Conservation (phyloP, 768 basidiomycete species). For the Crucibulum laeve region DNA sequence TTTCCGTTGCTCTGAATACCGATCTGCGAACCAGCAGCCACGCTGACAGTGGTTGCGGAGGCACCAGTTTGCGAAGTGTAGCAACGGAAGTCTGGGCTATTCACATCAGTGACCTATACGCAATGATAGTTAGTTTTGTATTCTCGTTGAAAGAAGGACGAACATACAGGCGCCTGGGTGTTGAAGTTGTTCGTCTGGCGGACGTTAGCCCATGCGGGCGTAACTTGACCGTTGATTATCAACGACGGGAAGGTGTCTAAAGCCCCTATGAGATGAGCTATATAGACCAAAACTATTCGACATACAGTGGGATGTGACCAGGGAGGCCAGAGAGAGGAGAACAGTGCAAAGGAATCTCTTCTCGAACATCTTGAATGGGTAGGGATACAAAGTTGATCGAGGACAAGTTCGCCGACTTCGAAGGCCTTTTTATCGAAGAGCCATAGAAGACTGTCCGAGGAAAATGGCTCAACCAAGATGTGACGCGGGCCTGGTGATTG, state of each 20-base stretch:
- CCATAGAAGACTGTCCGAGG: background rate
- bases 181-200: conserved; percentile 44
- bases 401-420: too few relatives aligned
- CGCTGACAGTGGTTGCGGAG: conserved; percentile 37
- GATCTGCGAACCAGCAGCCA: conserved; percentile 38
- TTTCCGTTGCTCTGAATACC: conserved; percentile 36
- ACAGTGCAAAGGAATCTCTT: conserved; percentile 12
- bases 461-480: background rate
- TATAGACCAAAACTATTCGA: background rate
- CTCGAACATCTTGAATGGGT: conserved; percentile 15
- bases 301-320: conserved; percentile 21
- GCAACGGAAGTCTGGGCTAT: conserved; percentile 42
- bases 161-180: conserved; percentile 29
- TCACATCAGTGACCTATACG: conserved; percentile 39
- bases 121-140: background rate
- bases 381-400: too few relatives aligned
- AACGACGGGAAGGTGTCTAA: conserved; percentile 43
- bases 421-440: too few relatives aligned
- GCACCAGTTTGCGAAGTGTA: conserved; percentile 35
- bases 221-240: conserved; percentile 31
- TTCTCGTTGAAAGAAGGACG: background rate
- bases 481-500: background rate
- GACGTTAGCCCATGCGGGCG: conserved; percentile 36
- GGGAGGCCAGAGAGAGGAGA: conserved; percentile 14
- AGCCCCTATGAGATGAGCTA: background rate